Evolutionary conservation across 345 rosid species (phyloP).

Genomic region (Brassica napus): DNA sequence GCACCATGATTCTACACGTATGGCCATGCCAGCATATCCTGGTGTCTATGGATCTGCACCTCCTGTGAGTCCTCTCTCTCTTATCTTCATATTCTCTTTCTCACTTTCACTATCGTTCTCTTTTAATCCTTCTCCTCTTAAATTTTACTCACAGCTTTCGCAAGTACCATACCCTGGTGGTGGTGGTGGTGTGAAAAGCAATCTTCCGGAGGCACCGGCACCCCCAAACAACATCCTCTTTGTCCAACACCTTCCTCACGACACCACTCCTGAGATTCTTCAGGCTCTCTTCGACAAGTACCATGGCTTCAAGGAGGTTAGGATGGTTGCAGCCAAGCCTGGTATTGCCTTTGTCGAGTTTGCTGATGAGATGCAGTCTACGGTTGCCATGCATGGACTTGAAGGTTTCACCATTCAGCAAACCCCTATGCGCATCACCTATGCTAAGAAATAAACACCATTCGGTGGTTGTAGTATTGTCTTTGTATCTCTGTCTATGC

Average conservation of each 20-base stretch:
- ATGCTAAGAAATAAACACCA: conserved; percentile 83
- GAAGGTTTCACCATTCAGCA: conserved; percentile 80
- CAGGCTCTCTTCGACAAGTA: conserved; percentile 78
- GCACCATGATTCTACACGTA: conserved; percentile 64
- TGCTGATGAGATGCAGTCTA: conserved; percentile 84
- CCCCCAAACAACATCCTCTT: conserved; percentile 93
- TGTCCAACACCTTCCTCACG: conserved; percentile 89
- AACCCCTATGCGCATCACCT: conserved; percentile 76
- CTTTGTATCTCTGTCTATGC: conserved; percentile 8
- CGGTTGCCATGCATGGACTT: conserved; percentile 81
- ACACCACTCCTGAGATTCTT: conserved; percentile 75
- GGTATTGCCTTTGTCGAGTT: conserved; percentile 97
- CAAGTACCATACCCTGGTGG: conserved; percentile 76
- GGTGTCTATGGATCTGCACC: conserved; percentile 80
- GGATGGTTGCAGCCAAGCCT: conserved; percentile 96
- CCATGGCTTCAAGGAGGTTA: conserved; percentile 86
- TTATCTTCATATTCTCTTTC: background rate
- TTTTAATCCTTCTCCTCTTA: background rate
- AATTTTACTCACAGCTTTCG: conserved; percentile 54
- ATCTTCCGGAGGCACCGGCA: conserved; percentile 83
- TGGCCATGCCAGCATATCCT: conserved; percentile 59
- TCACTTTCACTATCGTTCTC: background rate
- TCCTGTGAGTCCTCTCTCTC: conserved; percentile 59
- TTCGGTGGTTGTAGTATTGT: background rate
- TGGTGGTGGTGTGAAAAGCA: conserved; percentile 45